Conservation (phyloP, 495 filamentous ascomycete genomes). For the Astrocystis sublimbata region DNA sequence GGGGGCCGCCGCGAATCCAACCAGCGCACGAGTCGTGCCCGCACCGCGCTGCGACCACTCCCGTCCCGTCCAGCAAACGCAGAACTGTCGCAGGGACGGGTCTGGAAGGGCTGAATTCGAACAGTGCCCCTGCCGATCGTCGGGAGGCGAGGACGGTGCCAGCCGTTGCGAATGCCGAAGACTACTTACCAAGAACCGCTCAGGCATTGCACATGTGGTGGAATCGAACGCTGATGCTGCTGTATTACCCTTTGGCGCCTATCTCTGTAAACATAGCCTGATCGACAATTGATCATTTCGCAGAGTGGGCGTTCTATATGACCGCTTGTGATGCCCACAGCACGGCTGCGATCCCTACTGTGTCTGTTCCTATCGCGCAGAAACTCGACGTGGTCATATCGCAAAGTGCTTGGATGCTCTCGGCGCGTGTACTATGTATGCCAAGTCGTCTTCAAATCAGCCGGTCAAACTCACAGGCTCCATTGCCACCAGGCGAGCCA, state of each 20-base stretch:
- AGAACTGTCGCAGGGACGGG: not conserved
- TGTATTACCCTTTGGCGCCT: too few relatives aligned
- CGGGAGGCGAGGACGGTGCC: not conserved
- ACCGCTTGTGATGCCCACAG: too few relatives aligned
- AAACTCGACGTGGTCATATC: not conserved
- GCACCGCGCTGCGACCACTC: not conserved
- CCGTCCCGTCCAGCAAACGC: too few relatives aligned
- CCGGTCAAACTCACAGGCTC: not conserved
- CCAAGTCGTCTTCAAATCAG: slow-evolving; percentile 9
- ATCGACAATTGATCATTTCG: too few relatives aligned
- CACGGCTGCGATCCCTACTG: too few relatives aligned
- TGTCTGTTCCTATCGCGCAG: not conserved
- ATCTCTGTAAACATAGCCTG: too few relatives aligned
- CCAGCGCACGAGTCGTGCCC: not conserved
- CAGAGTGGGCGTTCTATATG: too few relatives aligned
- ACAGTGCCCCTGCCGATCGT: slow-evolving; percentile 4
- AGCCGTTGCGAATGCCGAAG: slow-evolving; percentile 5
- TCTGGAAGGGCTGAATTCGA: too few relatives aligned
- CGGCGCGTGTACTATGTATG: not conserved
- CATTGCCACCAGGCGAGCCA: not conserved
- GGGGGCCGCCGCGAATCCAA: not conserved
- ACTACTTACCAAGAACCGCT: not conserved
- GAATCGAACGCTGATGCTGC: not conserved
- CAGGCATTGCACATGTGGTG: not conserved
- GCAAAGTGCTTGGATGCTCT: not conserved